phyloP scores from a whole-genome alignment of 2,329 filamentous ascomycete genomes.

The Colletotrichum somersetense region DNA sequence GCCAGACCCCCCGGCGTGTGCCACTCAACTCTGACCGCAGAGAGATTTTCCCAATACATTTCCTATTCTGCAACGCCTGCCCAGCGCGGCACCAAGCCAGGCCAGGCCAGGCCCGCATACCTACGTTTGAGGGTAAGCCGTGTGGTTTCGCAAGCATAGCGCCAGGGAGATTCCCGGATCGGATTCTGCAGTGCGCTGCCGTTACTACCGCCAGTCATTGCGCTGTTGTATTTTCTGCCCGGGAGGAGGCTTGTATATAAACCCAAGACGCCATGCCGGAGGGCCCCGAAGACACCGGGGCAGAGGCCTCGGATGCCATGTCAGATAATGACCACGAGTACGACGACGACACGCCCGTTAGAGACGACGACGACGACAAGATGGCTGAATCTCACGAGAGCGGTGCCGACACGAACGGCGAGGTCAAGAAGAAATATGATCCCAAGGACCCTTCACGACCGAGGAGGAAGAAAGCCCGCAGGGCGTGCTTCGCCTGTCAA shows the following conservation, averaged over 20 bases:
- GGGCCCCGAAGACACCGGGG: slow-evolving; percentile 64
- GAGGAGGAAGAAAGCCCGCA: slow-evolving; percentile 92
- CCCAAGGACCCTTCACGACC: slow-evolving; percentile 92
- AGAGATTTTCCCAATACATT: slow-evolving; percentile 33
- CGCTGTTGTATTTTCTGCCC: slow-evolving; percentile 26
- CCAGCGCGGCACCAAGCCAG: slow-evolving; percentile 29
- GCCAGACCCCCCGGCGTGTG: slow-evolving; percentile 36
- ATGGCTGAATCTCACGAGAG: slow-evolving; percentile 60
- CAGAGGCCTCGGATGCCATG: slow-evolving; percentile 69
- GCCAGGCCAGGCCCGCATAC: slow-evolving; percentile 13
- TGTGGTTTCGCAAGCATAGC: slow-evolving; percentile 41
- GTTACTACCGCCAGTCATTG: slow-evolving; percentile 44
- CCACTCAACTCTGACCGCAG: slow-evolving; percentile 32
- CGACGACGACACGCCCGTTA: slow-evolving; percentile 60
- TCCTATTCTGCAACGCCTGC: slow-evolving; percentile 32
- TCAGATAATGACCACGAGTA: slow-evolving; percentile 72
- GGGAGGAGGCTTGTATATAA: slow-evolving; percentile 58
- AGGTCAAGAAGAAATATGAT: slow-evolving; percentile 77
- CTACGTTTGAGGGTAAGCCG: slow-evolving; percentile 35
- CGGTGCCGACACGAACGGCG: slow-evolving; percentile 59
- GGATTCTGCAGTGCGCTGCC: slow-evolving; percentile 51
- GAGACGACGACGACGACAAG: slow-evolving; percentile 63
- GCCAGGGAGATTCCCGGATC: slow-evolving; percentile 39
- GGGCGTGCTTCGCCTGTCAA: slow-evolving; percentile 97
- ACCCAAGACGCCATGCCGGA: slow-evolving; percentile 68